Evolutionary conservation across 1,284 basidiomycete species (phyloP).

Genomic region (Puccinia sorghi): DNA sequence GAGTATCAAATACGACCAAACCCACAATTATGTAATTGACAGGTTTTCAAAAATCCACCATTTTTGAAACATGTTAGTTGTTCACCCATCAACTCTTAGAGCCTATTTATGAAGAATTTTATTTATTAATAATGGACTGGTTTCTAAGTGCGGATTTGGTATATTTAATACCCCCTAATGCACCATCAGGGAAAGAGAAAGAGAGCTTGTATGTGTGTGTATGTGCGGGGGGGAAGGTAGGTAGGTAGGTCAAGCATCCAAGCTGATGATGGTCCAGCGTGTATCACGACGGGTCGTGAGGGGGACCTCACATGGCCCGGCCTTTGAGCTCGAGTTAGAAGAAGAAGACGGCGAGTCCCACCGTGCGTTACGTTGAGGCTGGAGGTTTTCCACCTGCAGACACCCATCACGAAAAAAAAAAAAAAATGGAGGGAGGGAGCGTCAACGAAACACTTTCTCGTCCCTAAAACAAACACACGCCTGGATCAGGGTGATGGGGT

Average conservation of each 20-base stretch:
- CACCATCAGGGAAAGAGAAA: background rate
- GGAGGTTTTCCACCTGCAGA: conserved; percentile 29
- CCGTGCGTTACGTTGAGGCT: conserved; percentile 20
- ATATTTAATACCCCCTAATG: too few relatives aligned
- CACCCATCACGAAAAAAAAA: background rate
- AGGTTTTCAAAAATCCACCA: too few relatives aligned
- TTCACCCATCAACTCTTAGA: too few relatives aligned
- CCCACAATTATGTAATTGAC: too few relatives aligned
- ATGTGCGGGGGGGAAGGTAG: too few relatives aligned
- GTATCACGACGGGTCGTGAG: conserved; percentile 34
- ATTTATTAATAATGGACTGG: too few relatives aligned
- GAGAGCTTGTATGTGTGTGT: background rate
- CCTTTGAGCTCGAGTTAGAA: background rate
- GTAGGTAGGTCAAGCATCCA: background rate
- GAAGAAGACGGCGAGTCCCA: conserved; percentile 15
- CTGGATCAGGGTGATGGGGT: background rate
- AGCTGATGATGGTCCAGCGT: conserved; percentile 1
- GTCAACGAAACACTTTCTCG: background rate
- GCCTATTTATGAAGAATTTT: too few relatives aligned
- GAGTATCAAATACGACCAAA: too few relatives aligned
- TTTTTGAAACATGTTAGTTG: too few relatives aligned
- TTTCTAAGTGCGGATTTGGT: too few relatives aligned
- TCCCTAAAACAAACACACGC: background rate
- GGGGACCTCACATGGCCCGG: background rate
- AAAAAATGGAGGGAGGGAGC: background rate